Evolutionary conservation across 441 rosid species (phyloP), one percentile per base, ranked within the genome.

Genomic region (Viola pubescens): DNA sequence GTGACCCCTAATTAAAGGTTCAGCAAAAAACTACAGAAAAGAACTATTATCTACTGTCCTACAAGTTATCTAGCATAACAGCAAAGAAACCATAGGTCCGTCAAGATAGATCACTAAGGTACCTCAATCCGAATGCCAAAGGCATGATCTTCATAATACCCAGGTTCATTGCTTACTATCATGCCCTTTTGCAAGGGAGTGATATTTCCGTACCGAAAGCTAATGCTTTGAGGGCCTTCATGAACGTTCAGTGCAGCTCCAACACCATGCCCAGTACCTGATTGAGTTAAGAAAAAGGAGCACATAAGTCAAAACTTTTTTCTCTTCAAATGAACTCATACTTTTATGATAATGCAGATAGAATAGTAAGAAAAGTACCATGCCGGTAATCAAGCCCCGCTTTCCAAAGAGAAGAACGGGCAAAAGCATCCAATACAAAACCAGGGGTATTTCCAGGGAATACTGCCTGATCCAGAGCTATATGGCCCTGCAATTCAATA

Each of bases 91-190:
- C 11, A 9, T 41, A n/a, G 3, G 3, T 59, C 44, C 62, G 46
- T 16, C 60, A 43, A 64, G 53, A 19, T 34, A 44, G 16, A 37
- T n/a, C 9, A 61, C 45, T 51, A 63, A 7, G 39, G 16, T 70
- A 89, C 98, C 97, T 94, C 97, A 58, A 89, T 94, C 54, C 96
- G 87, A 79, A 94, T 94, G 63, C 98, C 98, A 68, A 94, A 89
- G 57, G 97, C 88, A 70, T 88, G 92, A 75, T 89, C 98, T 81
- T 94, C 98, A 62, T 94, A 88, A 65, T 94, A 94, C 50, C 98
- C 97, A 3, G 98, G 98, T 78, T 94, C 98, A 49, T 89, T 94
- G 83, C 98, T 94, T 48, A 94, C 91, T 59, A 94, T 85, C 98
- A 94, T 94, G 64, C 98, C 98, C 77, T 65, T 77, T 66, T 79